Base-by-base conservation (phyloP, 441 rosid species). In the Omphalea diandra region DNA sequence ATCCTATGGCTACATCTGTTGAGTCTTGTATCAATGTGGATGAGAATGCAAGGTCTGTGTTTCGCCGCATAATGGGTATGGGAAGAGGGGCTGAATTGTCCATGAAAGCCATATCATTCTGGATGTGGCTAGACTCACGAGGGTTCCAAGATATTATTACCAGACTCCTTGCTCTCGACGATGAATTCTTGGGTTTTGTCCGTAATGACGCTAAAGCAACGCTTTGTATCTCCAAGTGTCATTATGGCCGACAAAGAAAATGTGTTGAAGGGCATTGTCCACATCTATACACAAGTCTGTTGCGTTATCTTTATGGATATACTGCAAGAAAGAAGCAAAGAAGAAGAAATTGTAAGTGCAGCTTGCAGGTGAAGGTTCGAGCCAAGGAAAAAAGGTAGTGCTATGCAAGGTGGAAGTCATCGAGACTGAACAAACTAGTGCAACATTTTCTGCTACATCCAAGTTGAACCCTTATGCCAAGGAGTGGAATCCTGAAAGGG, bases 391-490 rank as follows among this genome's bases (percentile, higher is more conserved):
- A 11, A 38, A 1, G 9, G 1, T 38, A 38, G 6, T 7, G n/a
- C n/a, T n/a, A n/a, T n/a, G n/a, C n/a, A n/a, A n/a, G n/a, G n/a
- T n/a, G n/a, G n/a, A n/a, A n/a, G n/a, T n/a, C n/a, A n/a, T n/a
- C n/a, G n/a, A n/a, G n/a, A n/a, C n/a, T n/a, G n/a, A n/a, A n/a
- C n/a, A n/a, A n/a, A 7, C 11, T 50, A 20, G 18, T 11, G 50
- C 50, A 46, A 18, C 50, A 46, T 17, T 46, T 14, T n/a, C 20
- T 12, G 27, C 7, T 27, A 41, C 18, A 49, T 63, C 49, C 36
- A 68, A 41, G 31, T 67, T 84, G 52, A 67, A 79, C 65, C 79
- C 86, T 63, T 20, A 1, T 10, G 88, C 88, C 0, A 73, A 57
- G 26, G 84, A 70, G 46, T 84, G 84, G 84, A 40, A 69, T 70